These are phyloP conservation scores for Trichosanthes cucumerina DNA, from an alignment of 306 rosid species.

Conservation along the genomic window DNA sequence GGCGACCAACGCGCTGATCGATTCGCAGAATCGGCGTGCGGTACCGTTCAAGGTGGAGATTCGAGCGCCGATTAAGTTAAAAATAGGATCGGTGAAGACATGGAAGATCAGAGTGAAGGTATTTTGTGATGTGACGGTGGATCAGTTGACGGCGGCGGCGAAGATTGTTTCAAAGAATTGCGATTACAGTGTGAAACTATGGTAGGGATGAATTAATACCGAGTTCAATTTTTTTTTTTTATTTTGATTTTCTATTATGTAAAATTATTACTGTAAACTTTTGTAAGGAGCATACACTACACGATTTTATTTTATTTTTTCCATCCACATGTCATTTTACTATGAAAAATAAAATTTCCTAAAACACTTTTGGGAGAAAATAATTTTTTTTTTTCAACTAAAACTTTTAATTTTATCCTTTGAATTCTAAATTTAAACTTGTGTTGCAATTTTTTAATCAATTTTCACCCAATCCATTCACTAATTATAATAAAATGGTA, in stretches of 20 bases:
- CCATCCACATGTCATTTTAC: neutral
- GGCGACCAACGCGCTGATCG: constrained; percentile 15
- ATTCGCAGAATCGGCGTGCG: constrained; percentile 23
- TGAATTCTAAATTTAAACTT: too few relatives aligned
- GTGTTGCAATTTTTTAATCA: too few relatives aligned
- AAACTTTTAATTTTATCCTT: too few relatives aligned
- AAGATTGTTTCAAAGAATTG: constrained; percentile 44
- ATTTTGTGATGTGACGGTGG: constrained; percentile 45
- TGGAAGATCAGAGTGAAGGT: constrained; percentile 57
- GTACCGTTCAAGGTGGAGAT: constrained; percentile 42
- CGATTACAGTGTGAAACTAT: constrained; percentile 18
- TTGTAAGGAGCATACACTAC: neutral
- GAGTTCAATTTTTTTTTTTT: neutral
- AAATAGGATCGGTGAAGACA: constrained; percentile 51
- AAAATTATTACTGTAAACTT: neutral
- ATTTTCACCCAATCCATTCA: too few relatives aligned
- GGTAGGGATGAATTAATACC: neutral
- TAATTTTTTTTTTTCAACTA: too few relatives aligned
- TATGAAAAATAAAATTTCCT: neutral
- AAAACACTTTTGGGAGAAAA: neutral
- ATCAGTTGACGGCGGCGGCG: constrained; percentile 38
- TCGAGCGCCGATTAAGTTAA: constrained; percentile 43
- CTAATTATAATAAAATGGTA: too few relatives aligned
- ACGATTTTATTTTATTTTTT: neutral
- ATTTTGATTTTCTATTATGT: neutral